Conservation (phyloP, 73 alveolate species). For the Tetrahymena thermophila region DNA sequence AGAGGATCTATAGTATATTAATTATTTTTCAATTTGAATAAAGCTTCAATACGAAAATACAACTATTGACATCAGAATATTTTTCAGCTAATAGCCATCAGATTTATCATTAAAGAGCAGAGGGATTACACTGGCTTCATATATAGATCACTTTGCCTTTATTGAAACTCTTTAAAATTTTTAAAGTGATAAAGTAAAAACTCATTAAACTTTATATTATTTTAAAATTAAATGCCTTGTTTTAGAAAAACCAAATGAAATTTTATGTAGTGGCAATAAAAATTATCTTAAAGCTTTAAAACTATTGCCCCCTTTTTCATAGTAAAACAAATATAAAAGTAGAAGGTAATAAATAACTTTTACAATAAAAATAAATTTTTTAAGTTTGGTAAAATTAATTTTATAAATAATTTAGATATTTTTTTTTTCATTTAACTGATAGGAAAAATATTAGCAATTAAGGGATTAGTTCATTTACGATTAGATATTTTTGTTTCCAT, state of each 20-base stretch:
- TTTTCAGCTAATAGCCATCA: background rate
- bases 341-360: too few species aligned
- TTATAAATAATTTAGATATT: too few species aligned
- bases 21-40: too few species aligned
- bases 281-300: too few species aligned
- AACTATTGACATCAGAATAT: background rate
- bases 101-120: background rate
- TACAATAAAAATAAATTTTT: background rate
- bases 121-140: background rate
- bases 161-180: background rate
- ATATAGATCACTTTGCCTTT: background rate
- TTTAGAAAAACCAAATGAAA: background rate
- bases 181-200: background rate
- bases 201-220: background rate
- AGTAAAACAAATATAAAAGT: too few species aligned
- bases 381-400: too few species aligned
- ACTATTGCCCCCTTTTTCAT: too few species aligned
- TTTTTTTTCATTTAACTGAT: too few species aligned
- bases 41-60: background rate
- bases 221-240: background rate
- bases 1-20: too few species aligned
- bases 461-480: background rate
- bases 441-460: background rate
- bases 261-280: too few species aligned
- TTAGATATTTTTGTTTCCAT: background rate